Base-by-base conservation (phyloP, 2,329 filamentous ascomycete genomes). In the Hysterium pulicare region DNA sequence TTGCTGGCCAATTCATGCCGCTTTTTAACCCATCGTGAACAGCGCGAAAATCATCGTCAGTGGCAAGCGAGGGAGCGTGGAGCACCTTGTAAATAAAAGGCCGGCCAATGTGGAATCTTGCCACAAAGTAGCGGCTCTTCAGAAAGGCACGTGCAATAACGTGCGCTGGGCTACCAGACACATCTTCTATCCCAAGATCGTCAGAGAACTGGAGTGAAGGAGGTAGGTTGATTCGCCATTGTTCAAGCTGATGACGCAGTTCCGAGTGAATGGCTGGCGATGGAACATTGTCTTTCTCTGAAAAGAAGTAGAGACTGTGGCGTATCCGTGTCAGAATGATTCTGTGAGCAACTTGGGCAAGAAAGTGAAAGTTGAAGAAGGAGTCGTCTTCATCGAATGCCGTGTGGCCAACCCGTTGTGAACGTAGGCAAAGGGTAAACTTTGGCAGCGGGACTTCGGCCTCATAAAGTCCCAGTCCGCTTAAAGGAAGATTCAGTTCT, bases 361-460 rank as follows among this genome's bases (percentile, higher is more conserved):
- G 69, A 47, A 79, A 79, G 48, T 79, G 76, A 44, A 78, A 78
- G 54, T 78, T 75, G 58, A 77, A 78, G 47, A 75, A 74, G 1
- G 75, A 71, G 45, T 78, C 74, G 41, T 76, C 73, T 30, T 75
- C 68, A 35, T 74, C 68, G 5, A 62, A 64, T 2, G 64, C 37
- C 45, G 64, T 20, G 51, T 59, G 35, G 48, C 62, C 49, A 1
- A 57, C 63, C 3, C 59, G 60, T 45, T 62, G 63, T 1, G 61
- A 58, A 13, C 59, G 54, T 13, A 69, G 69, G 42, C 70, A 76
- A 3, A 62, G 58, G 21, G 71, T 75, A 42, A 79, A 79, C 50
- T 74, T 77, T 0, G 76, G 76, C 20, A 79, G 68, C 0, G 75
- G 75, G 15, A 77, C 72, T 38, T 71, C 66, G 35, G 76, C 71